phyloP scores from a whole-genome alignment of 2,329 filamentous ascomycete genomes.

The Celoporthe dispersa region DNA sequence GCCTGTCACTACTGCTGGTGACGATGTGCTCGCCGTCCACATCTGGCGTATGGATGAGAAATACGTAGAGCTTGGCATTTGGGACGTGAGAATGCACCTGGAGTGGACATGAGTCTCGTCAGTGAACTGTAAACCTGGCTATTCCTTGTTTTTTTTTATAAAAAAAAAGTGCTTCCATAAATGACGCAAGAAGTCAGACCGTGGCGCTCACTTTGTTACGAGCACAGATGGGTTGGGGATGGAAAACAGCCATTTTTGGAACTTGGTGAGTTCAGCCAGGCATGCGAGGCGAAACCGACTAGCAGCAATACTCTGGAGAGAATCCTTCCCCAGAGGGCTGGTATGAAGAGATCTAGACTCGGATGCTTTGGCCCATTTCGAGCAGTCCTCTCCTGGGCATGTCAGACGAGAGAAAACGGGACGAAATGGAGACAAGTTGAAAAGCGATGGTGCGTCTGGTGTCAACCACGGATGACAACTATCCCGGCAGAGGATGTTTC shows the following conservation, averaged over 20 bases:
- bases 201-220: neutral
- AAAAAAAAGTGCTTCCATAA: neutral
- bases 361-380: neutral
- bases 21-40: neutral
- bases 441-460: neutral
- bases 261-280: neutral
- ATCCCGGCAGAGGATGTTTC: neutral
- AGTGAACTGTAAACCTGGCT: no score
- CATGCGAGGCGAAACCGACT: neutral
- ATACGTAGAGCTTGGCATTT: neutral
- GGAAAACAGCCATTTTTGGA: neutral
- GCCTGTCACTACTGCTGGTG: neutral
- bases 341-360: neutral
- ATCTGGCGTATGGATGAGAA: slow-evolving; percentile 3
- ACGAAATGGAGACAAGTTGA: neutral
- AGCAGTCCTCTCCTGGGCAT: neutral
- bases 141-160: no score
- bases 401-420: neutral
- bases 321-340: no score
- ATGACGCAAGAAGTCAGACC: neutral
- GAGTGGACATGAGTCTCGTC: neutral
- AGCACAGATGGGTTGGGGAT: neutral
- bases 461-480: neutral
- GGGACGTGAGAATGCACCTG: slow-evolving; percentile 6
- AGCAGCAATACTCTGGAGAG: neutral